Percentiles rank a stretch among this genome's conserved stretches.
These are phyloP conservation scores for Fragaria ananassa DNA, from an alignment of 306 rosid species.

Conservation along the genomic window DNA sequence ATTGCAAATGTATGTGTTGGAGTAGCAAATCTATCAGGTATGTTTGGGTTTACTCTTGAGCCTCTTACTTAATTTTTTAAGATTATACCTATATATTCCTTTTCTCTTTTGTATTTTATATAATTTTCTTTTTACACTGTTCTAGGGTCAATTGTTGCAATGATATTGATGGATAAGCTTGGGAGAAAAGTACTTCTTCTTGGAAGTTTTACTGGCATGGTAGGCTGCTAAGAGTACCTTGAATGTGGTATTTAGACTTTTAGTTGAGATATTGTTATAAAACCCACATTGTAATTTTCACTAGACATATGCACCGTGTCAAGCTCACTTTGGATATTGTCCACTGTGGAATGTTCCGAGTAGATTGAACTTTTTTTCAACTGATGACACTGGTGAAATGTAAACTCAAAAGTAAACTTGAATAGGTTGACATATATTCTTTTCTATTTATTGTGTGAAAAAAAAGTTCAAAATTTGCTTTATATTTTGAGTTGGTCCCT, in stretches of 20 bases:
- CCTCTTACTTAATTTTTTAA: slow-evolving; percentile 1
- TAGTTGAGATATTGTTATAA: slow-evolving; percentile 10
- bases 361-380: neutral
- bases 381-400: neutral
- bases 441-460: neutral
- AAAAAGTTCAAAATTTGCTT: neutral
- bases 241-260: neutral
- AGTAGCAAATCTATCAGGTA: slow-evolving; percentile 70
- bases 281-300: neutral
- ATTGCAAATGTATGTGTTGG: slow-evolving; percentile 64
- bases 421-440: neutral
- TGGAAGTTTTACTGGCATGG: slow-evolving; percentile 87
- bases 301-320: neutral
- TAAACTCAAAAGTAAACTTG: neutral
- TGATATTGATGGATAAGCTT: slow-evolving; percentile 85
- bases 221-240: slow-evolving; percentile 30
- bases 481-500: neutral
- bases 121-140: slow-evolving; percentile 1
- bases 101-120: neutral
- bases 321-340: neutral
- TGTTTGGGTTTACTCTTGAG: slow-evolving; percentile 5
- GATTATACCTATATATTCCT: slow-evolving; percentile 22
- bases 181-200: slow-evolving; percentile 76
- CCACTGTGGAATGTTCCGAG: neutral
- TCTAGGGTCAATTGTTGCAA: slow-evolving; percentile 72